These are phyloP conservation scores for Neonectria hederae DNA, from an alignment of 2,329 filamentous ascomycete genomes.

Conservation along the genomic window DNA sequence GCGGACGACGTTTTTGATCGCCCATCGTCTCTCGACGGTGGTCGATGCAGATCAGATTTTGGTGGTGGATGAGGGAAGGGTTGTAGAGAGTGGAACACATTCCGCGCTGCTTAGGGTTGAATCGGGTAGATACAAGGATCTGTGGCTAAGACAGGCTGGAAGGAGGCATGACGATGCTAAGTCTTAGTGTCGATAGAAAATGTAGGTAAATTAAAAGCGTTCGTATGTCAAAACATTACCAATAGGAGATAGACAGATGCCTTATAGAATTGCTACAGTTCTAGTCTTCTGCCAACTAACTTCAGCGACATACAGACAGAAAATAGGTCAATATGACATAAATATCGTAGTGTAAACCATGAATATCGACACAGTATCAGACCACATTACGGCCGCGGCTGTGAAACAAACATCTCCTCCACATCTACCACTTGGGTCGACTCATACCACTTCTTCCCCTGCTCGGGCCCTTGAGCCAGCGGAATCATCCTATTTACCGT, in stretches of 20 bases:
- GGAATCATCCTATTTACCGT: no score
- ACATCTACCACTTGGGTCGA: no score
- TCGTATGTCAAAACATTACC: background rate
- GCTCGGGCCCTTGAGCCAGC: no score
- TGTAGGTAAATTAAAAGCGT: background rate
- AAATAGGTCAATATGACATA: no score
- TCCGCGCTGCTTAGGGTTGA: constrained; percentile 55
- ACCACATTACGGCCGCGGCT: no score
- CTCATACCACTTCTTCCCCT: no score
- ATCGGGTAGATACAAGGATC: constrained; percentile 57
- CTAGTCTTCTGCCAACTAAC: background rate
- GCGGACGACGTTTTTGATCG: constrained; percentile 62
- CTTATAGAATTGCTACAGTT: no score
- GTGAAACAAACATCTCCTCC: no score
- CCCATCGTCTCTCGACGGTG: constrained; percentile 53
- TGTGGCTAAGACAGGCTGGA: constrained; percentile 60
- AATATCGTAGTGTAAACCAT: no score
- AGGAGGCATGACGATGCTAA: background rate
- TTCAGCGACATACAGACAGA: no score
- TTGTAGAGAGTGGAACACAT: constrained; percentile 63
- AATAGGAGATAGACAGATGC: background rate
- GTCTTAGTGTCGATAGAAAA: background rate
- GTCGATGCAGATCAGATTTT: constrained; percentile 62
- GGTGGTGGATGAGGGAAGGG: constrained; percentile 60
- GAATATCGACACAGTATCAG: no score